Conservation (phyloP, 2,329 filamentous ascomycete genomes). For the Aureobasidium sp. region DNA sequence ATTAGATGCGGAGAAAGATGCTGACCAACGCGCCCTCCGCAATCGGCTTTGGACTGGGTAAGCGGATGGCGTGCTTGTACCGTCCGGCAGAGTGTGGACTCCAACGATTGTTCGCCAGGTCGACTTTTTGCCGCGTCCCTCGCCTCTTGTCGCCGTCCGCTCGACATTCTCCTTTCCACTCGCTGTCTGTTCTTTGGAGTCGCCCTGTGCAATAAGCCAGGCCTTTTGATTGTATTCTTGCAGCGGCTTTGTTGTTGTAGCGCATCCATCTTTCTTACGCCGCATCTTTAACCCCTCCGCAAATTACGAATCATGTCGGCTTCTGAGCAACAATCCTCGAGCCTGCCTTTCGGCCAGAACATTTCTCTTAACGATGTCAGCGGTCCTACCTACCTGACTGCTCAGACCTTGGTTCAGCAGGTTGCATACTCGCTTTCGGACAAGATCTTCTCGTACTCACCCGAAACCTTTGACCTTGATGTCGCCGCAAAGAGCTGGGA, state of each 20-base stretch:
- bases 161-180: not conserved
- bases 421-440: conserved; percentile 91
- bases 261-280: not conserved
- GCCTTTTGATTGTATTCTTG: not conserved
- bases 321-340: conserved; percentile 33
- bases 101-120: not conserved
- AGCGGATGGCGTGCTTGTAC: conserved; percentile 6
- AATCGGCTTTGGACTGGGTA: not conserved
- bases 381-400: conserved; percentile 86
- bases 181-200: conserved; percentile 6
- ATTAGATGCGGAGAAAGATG: not conserved
- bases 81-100: not conserved
- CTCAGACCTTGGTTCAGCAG: conserved; percentile 90
- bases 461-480: conserved; percentile 87
- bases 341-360: conserved; percentile 47
- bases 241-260: conserved; percentile 6
- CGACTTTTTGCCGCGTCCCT: conserved; percentile 6
- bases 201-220: conserved; percentile 3
- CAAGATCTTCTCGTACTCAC: conserved; percentile 95
- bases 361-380: conserved; percentile 55
- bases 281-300: not conserved
- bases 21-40: not conserved
- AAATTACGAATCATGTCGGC: conserved; percentile 2
- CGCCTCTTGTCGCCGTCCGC: not conserved
- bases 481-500: conserved; percentile 74